A percentile compares a stretch with the other conserved stretches of the same genome.
Evolutionary conservation across 2,329 filamentous ascomycete genomes (phyloP).

Genomic region (Fusarium beomiforme): DNA sequence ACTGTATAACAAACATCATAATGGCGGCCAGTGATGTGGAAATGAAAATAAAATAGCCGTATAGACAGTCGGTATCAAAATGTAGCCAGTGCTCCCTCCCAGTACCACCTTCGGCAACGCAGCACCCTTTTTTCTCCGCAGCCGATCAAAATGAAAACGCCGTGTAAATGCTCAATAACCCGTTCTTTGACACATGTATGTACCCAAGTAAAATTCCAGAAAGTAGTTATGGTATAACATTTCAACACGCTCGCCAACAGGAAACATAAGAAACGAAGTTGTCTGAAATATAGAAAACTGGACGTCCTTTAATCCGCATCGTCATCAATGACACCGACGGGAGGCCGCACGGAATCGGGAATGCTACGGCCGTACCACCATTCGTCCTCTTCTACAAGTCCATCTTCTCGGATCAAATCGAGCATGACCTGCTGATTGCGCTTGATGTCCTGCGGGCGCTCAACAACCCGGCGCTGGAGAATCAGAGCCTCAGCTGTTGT

Average conservation of each 20-base stretch:
- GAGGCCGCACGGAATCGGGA: conserved; percentile 65
- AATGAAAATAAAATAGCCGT: conserved; percentile 22
- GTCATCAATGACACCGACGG: conserved; percentile 61
- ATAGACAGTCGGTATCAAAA: conserved; percentile 42
- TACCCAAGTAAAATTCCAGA: conserved; percentile 26
- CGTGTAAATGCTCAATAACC: conserved; percentile 46
- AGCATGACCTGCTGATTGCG: conserved; percentile 70
- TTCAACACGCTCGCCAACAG: conserved; percentile 23
- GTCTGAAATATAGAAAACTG: conserved; percentile 15
- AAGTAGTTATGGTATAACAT: conserved; percentile 24
- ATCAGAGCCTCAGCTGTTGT: conserved; percentile 71
- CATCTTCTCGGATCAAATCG: conserved; percentile 71
- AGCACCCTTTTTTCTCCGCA: conserved; percentile 34
- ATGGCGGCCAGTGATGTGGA: neutral
- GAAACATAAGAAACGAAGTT: conserved; percentile 27
- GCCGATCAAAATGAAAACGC: conserved; percentile 37
- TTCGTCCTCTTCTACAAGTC: conserved; percentile 67
- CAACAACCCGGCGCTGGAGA: conserved; percentile 67
- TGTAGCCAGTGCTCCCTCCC: conserved; percentile 33
- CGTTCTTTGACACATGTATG: conserved; percentile 38
- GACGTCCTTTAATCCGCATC: conserved; percentile 52
- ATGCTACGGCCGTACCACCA: conserved; percentile 68
- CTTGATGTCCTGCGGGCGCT: conserved; percentile 68
- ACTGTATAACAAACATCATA: neutral
- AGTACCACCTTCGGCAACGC: conserved; percentile 29